Conservation (phyloP, 345 rosid species). For the Adansonia digitata region DNA sequence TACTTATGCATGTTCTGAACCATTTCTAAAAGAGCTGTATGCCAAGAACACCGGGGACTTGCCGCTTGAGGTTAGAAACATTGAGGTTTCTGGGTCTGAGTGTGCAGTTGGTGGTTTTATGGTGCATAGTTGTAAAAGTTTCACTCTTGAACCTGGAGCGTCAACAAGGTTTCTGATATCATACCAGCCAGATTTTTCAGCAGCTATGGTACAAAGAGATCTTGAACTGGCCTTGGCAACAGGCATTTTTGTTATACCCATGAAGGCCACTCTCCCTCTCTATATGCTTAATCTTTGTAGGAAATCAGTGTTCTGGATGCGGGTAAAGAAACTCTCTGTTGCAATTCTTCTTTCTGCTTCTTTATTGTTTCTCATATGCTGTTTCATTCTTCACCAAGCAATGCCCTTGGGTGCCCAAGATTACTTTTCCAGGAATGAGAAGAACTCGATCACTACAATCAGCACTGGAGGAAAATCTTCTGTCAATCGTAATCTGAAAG, state of each 20-base stretch:
- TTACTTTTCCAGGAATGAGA: conserved; percentile 26
- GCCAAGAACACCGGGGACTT: conserved; percentile 62
- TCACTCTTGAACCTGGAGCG: conserved; percentile 58
- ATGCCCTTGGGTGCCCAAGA: conserved; percentile 30
- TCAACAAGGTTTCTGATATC: conserved; percentile 51
- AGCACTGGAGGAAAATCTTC: conserved; percentile 42
- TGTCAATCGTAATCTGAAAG: conserved; percentile 20
- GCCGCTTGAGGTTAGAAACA: conserved; percentile 50
- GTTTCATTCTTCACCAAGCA: conserved; percentile 34
- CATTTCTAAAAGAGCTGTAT: conserved; percentile 51
- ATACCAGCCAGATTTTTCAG: conserved; percentile 48
- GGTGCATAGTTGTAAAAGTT: conserved; percentile 51
- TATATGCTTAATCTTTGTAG: conserved; percentile 51
- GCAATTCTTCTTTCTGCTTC: conserved; percentile 40
- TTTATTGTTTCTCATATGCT: conserved; percentile 38
- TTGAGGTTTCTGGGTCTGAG: conserved; percentile 49
- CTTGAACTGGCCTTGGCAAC: conserved; percentile 52
- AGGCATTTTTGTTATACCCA: conserved; percentile 59
- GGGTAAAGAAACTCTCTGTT: conserved; percentile 43
- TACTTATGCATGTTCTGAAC: conserved; percentile 38
- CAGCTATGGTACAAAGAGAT: conserved; percentile 41
- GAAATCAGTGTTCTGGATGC: conserved; percentile 55
- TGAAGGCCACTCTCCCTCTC: conserved; percentile 65
- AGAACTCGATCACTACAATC: conserved; percentile 21
- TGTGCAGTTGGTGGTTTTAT: conserved; percentile 52